These are phyloP conservation scores for Eimeria necatrix DNA, from an alignment of 169 alveolate genomes.

Conservation along the genomic window DNA sequence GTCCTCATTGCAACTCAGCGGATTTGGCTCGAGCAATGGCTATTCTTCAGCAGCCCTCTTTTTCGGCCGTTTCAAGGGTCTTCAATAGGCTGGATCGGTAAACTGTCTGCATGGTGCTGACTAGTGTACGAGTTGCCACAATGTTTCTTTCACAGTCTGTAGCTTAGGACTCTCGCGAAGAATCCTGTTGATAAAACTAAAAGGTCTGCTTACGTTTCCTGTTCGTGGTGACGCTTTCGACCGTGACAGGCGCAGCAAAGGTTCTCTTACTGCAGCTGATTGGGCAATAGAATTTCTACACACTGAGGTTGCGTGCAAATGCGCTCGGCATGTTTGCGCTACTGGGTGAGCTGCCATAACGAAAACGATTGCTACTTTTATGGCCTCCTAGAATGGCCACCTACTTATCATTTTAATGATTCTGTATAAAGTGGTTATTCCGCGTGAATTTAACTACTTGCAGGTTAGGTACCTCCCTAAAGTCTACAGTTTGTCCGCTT, in stretches of 20 bases:
- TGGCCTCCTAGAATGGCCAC: neutral
- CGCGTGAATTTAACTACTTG: neutral
- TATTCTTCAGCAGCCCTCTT: conserved; percentile 62
- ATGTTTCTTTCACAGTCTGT: no score
- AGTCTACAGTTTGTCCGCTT: neutral
- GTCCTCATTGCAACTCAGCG: conserved; percentile 23
- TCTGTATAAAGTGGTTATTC: neutral
- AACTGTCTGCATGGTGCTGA: neutral
- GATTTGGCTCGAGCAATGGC: conserved; percentile 71
- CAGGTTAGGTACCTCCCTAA: conserved; percentile 11
- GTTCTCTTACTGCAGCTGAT: conserved; percentile 55
- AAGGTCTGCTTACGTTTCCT: no score
- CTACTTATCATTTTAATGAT: neutral
- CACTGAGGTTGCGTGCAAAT: conserved; percentile 69
- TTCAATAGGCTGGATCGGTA: conserved; percentile 66
- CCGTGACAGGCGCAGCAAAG: conserved; percentile 22
- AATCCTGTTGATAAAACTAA: no score
- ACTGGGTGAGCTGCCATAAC: conserved; percentile 31
- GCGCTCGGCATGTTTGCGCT: neutral
- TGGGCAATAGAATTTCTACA: conserved; percentile 76
- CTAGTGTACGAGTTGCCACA: neutral
- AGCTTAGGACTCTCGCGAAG: no score
- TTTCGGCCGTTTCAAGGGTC: conserved; percentile 49
- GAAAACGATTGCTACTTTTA: neutral
- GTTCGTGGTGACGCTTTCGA: no score